Base-by-base conservation (phyloP, 768 basidiomycete species). In the Leucocoprinus leucothites region DNA sequence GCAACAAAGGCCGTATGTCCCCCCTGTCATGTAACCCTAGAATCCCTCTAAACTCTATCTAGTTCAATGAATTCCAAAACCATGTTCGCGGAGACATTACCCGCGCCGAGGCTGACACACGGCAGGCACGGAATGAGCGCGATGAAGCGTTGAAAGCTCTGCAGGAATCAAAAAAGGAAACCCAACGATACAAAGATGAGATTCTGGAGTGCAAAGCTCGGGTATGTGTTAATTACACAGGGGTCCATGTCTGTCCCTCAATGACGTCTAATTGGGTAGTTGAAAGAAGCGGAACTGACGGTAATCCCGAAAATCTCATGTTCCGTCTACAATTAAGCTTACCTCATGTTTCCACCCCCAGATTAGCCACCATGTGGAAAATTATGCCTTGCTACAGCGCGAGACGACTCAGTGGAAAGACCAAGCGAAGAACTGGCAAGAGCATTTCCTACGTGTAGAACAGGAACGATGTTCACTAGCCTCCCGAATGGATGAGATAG, bases 351-450 rank as follows among this genome's bases (percentile, higher is more conserved):
- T 75, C 82, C 48, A 67, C 75, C 7, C 82, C 85, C 61, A 82
- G 87, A 59, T 70, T 74, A n/a, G 81, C 84, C 53, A 82, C 81
- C 67, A 68, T 24, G 24, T 59, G 13, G 82, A 86, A 47, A 81
- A 81, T 5, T 82, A 87, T 50, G 65, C 75, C 1, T 83, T 82
- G 51, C 73, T 89, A 26, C 80, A 82, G 22, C 77, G 85, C 47
- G 87, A 91, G 64, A 73, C 81, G 0, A 71, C 69, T 0, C 86
- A 89, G 51, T 89, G 87, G 86, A 89, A 88, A 67, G 82, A 85
- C 48, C 89, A 90, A 61, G 80, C 87, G 0, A 74, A 75, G 51
- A 86, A 86, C 61, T 91, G 89, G 89, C 89, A 90, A 66, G 87
- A 88, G 19, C 87, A 89, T 61, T 90, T 88, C 65, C 71, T 85